phyloP scores from a whole-genome alignment of 2,329 filamentous ascomycete species.

The Fusarium papillatum region DNA sequence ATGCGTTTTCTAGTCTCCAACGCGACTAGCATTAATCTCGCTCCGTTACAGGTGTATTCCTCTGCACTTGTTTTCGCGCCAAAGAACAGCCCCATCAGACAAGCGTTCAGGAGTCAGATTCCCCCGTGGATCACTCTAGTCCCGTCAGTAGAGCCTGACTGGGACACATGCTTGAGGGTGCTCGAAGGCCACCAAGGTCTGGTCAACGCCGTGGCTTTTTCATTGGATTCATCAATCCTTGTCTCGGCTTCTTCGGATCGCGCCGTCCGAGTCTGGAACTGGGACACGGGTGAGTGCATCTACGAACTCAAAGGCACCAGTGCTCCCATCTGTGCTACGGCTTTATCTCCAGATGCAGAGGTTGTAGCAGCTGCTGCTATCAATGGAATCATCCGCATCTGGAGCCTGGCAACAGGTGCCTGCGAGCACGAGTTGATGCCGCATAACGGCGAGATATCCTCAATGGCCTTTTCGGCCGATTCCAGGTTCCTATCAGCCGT shows the following conservation, averaged over 20 bases:
- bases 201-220: background rate
- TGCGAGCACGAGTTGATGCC: background rate
- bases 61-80: background rate
- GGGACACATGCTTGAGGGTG: background rate
- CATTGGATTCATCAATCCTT: background rate
- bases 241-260: background rate
- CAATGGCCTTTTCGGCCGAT: background rate
- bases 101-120: background rate
- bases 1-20: background rate
- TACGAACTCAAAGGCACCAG: background rate
- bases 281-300: background rate
- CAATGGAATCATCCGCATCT: background rate
- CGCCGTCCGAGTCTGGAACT: background rate
- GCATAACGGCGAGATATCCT: background rate
- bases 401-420: background rate
- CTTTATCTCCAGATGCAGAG: background rate
- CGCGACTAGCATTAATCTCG: background rate
- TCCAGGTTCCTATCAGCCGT: background rate
- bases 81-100: background rate
- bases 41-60: background rate
- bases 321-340: background rate
- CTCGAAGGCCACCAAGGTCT: background rate
- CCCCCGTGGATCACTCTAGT: background rate
- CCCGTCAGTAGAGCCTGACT: background rate
- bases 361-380: background rate